Percentiles rank a stretch among this genome's conserved stretches.
phyloP scores from a whole-genome alignment of 306 rosid species.

The Fragaria iinumae region DNA sequence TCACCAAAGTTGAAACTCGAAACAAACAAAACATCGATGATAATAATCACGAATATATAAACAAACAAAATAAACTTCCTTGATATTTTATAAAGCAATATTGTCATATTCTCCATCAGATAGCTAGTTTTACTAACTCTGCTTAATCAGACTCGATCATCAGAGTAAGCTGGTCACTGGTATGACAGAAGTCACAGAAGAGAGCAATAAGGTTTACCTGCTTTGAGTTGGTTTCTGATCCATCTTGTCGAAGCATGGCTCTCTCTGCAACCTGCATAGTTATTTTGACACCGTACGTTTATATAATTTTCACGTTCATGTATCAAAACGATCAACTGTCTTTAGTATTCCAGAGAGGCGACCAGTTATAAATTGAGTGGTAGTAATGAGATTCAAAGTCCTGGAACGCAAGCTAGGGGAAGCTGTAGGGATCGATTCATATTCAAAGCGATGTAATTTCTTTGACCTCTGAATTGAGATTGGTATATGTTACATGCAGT shows the following conservation, averaged over 20 bases:
- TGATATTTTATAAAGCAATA: neutral
- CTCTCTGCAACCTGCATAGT: neutral
- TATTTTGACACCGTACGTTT: neutral
- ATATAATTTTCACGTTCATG: neutral
- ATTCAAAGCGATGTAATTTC: slow-evolving; percentile 26
- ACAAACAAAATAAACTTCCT: neutral
- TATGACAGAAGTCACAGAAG: neutral
- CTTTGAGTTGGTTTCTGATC: neutral
- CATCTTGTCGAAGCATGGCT: neutral
- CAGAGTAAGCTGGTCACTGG: neutral
- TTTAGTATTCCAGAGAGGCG: neutral
- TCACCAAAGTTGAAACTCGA: neutral
- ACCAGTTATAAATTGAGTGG: neutral
- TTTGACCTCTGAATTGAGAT: neutral
- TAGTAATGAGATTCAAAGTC: slow-evolving; percentile 28
- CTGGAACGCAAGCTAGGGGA: slow-evolving; percentile 7
- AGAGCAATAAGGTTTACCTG: neutral
- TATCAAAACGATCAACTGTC: neutral
- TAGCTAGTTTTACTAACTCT: too few relatives aligned
- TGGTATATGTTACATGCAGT: neutral
- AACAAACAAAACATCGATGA: neutral
- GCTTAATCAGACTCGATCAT: neutral
- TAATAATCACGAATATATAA: neutral
- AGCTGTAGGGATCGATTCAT: neutral
- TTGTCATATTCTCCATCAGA: neutral